Conservation (phyloP, 495 filamentous ascomycete species). For the Oidiodendron maius region DNA sequence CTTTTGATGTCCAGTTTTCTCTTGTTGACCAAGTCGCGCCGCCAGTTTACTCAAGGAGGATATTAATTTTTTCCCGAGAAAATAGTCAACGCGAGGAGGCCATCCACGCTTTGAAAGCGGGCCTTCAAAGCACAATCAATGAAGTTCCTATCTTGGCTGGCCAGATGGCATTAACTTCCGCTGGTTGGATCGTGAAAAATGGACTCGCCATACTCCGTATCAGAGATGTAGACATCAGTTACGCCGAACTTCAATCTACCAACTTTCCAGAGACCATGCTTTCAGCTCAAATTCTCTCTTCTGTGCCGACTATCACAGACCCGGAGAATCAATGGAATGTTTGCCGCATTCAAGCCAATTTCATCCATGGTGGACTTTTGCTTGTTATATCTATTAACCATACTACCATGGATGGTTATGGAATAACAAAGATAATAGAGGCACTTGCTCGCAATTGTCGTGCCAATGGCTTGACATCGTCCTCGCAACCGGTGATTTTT, state of each 20-base stretch:
- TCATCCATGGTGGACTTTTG: background rate
- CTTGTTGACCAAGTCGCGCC: background rate
- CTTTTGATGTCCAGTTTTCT: background rate
- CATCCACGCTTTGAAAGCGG: background rate
- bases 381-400: background rate
- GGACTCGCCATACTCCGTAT: background rate
- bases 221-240: background rate
- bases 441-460: background rate
- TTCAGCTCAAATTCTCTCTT: background rate
- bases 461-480: background rate
- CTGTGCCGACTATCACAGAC: background rate
- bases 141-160: background rate
- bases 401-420: background rate
- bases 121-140: background rate
- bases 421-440: background rate
- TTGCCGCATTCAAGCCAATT: background rate
- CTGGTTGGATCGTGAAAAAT: background rate
- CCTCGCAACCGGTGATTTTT: background rate
- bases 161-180: background rate
- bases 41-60: background rate
- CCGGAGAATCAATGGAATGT: background rate
- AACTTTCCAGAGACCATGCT: background rate
- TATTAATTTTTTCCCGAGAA: background rate
- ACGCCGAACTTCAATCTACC: background rate
- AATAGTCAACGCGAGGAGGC: background rate